Evolutionary conservation across 2,329 filamentous ascomycete genomes (phyloP).

Genomic region (Microcyclosporella mali): DNA sequence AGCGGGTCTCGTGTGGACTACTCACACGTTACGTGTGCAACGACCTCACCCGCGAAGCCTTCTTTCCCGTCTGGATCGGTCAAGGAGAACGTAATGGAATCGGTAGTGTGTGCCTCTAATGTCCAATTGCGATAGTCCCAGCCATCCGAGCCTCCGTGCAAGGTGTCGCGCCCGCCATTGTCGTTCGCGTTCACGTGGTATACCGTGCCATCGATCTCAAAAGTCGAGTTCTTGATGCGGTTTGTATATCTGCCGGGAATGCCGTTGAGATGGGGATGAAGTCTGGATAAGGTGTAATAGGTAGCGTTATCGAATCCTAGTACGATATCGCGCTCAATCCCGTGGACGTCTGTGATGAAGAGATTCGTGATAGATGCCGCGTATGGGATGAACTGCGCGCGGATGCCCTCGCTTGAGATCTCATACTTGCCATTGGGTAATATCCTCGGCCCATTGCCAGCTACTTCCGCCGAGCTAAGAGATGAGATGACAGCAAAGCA

Average conservation of each 20-base stretch:
- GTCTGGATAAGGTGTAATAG: conserved; percentile 58
- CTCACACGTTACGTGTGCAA: conserved; percentile 46
- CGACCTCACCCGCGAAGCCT: conserved; percentile 71
- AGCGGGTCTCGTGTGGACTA: too few relatives aligned
- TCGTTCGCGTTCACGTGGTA: conserved; percentile 48
- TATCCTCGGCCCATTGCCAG: conserved; percentile 21
- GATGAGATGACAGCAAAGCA: not conserved
- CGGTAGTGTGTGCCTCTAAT: conserved; percentile 59
- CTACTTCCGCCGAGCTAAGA: conserved; percentile 2
- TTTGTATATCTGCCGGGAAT: conserved; percentile 73
- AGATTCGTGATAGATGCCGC: conserved; percentile 68
- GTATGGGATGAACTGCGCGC: conserved; percentile 66
- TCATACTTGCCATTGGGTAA: conserved; percentile 57
- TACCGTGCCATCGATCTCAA: conserved; percentile 41
- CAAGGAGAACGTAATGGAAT: conserved; percentile 68
- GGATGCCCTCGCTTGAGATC: conserved; percentile 60
- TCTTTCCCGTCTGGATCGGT: conserved; percentile 66
- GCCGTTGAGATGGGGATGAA: conserved; percentile 66
- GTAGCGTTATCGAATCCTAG: conserved; percentile 70
- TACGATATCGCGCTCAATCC: conserved; percentile 63
- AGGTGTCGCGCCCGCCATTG: conserved; percentile 43
- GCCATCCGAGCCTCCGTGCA: conserved; percentile 43
- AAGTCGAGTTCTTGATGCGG: conserved; percentile 67
- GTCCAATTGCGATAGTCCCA: conserved; percentile 68
- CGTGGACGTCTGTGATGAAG: conserved; percentile 62